Evolutionary conservation across 1,284 basidiomycete genomes (phyloP).

Genomic region (Anthracocystis panici-leucophaei): DNA sequence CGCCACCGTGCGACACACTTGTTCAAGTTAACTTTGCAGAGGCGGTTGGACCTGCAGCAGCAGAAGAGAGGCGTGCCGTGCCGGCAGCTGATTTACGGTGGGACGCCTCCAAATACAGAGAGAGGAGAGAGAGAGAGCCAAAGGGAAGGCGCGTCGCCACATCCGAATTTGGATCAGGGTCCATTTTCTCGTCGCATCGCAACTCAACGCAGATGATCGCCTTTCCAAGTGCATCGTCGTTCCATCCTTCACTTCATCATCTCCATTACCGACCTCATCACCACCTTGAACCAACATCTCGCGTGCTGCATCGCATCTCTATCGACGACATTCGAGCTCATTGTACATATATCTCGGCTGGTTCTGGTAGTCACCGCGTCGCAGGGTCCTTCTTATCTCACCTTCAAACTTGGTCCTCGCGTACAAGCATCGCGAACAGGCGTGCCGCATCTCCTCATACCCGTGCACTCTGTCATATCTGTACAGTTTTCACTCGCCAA

Average conservation of each 20-base stretch:
- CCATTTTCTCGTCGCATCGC: conserved; percentile 34
- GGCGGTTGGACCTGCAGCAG: too few species aligned
- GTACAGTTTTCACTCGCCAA: neutral
- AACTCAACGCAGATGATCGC: conserved; percentile 10
- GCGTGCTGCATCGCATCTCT: neutral
- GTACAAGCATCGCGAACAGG: neutral
- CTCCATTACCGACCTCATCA: conserved; percentile 5
- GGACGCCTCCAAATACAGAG: too few species aligned
- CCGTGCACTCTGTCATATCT: neutral
- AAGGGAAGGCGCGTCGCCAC: neutral
- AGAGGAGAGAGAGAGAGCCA: neutral
- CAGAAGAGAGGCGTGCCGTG: neutral
- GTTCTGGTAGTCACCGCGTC: too few species aligned
- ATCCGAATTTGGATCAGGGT: conserved; percentile 30
- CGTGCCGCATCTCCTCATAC: neutral
- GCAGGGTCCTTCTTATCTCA: neutral
- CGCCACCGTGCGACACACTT: neutral
- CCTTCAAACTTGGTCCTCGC: neutral
- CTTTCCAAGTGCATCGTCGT: neutral
- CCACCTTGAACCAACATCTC: neutral
- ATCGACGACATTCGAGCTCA: neutral
- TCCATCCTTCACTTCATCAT: neutral
- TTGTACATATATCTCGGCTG: conserved; percentile 2
- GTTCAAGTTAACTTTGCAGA: too few species aligned
- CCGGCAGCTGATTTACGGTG: too few species aligned